Conservation (phyloP, 2,329 filamentous ascomycete species). For the Aspergillus sp. region DNA sequence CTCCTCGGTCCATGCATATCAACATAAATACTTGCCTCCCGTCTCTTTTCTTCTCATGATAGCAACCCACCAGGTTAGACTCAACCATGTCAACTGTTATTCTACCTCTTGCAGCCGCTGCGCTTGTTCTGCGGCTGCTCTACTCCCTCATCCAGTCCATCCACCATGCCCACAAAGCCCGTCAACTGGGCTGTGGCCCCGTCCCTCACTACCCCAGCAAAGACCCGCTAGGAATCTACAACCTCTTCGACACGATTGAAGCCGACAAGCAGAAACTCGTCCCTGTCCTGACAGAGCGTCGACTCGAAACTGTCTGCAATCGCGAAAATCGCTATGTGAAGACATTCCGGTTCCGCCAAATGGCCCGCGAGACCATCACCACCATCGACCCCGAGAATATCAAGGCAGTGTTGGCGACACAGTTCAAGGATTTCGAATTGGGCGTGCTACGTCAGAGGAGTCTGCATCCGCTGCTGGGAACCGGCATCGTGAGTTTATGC, state of each 20-base stretch:
- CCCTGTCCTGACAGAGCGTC: conserved; percentile 14
- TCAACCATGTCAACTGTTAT: conserved; percentile 12
- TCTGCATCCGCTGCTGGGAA: conserved; percentile 29
- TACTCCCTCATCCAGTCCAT: conserved; percentile 16
- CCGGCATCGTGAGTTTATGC: conserved; percentile 39
- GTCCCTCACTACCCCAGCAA: conserved; percentile 19
- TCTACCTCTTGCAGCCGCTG: conserved; percentile 17
- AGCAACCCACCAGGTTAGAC: background rate
- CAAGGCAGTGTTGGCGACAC: conserved; percentile 75
- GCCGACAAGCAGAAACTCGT: conserved; percentile 20
- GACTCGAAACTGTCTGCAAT: conserved; percentile 15
- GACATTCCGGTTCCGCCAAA: conserved; percentile 18
- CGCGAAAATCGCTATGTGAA: conserved; percentile 19
- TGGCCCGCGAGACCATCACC: conserved; percentile 17
- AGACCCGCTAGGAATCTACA: conserved; percentile 21
- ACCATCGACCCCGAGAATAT: conserved; percentile 54
- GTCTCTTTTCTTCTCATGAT: background rate
- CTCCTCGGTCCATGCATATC: too few species aligned
- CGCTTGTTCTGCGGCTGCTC: conserved; percentile 17
- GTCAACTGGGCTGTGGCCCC: conserved; percentile 16
- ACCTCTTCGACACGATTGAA: conserved; percentile 14
- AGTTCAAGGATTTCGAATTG: conserved; percentile 79
- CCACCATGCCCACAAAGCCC: conserved; percentile 21
- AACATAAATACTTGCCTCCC: too few species aligned
- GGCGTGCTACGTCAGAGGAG: conserved; percentile 65